These are phyloP conservation scores for Edaphochlamys debaryana DNA, from an alignment of 139 green algal genomes.

Conservation along the genomic window DNA sequence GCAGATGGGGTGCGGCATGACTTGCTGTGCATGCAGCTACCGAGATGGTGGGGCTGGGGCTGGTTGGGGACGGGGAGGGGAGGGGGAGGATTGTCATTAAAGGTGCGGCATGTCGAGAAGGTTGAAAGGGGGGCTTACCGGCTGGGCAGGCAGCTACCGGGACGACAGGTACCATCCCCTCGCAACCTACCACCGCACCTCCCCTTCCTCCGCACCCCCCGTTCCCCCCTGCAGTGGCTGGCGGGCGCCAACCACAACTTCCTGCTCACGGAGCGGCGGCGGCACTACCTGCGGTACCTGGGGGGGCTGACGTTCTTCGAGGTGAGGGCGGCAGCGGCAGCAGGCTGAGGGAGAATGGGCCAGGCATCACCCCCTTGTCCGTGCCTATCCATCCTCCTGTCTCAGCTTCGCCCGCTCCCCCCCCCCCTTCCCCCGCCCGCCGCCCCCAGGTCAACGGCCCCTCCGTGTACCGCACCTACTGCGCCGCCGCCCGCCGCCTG, in stretches of 20 bases:
- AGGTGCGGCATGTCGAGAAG: too few species aligned
- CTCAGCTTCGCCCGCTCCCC: too few species aligned
- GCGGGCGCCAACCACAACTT: slow-evolving; percentile 72
- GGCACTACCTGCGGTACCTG: slow-evolving; percentile 66
- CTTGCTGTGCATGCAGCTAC: too few species aligned
- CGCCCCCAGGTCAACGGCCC: slow-evolving; percentile 60
- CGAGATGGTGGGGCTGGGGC: too few species aligned
- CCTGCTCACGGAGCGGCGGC: slow-evolving; percentile 68
- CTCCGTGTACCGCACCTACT: slow-evolving; percentile 61
- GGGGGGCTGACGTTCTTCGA: slow-evolving; percentile 70
- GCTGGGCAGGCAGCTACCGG: not conserved
- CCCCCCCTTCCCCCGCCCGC: too few species aligned
- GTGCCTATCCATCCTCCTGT: too few species aligned
- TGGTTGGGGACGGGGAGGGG: too few species aligned
- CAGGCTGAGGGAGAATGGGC: not conserved
- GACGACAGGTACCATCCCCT: too few species aligned
- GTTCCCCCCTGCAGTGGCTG: slow-evolving; percentile 45
- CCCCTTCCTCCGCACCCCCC: not conserved
- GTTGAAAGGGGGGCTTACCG: too few species aligned
- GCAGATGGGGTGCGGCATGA: too few species aligned
- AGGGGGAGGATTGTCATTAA: too few species aligned
- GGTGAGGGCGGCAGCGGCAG: slow-evolving; percentile 1
- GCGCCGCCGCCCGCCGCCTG: slow-evolving; percentile 56
- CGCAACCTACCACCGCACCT: too few species aligned
- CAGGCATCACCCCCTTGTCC: not conserved